Percentiles rank a stretch among this genome's conserved stretches.
phyloP scores from a whole-genome alignment of 2,329 filamentous ascomycete genomes.

The Ophiostoma montium region DNA sequence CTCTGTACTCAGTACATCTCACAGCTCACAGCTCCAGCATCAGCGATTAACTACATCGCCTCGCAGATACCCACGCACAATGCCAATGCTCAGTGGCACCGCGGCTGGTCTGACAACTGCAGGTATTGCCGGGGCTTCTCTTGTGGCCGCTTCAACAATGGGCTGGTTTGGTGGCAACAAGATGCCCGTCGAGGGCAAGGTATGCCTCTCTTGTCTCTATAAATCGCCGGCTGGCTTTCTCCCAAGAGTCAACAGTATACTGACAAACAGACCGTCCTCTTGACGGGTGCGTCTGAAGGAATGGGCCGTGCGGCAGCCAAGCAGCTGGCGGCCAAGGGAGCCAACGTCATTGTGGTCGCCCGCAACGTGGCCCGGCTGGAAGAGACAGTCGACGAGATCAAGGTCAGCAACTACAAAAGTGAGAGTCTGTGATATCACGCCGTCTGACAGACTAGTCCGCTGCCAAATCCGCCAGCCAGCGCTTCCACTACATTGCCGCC shows the following conservation, averaged over 20 bases:
- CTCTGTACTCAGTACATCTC: neutral
- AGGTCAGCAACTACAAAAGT: conserved; percentile 26
- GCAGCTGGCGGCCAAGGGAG: conserved; percentile 67
- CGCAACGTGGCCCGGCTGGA: conserved; percentile 64
- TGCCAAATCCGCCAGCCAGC: conserved; percentile 56
- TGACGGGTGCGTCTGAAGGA: conserved; percentile 87
- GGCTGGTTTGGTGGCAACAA: conserved; percentile 60
- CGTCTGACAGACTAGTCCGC: conserved; percentile 31
- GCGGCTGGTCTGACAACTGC: conserved; percentile 17
- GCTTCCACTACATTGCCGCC: conserved; percentile 70
- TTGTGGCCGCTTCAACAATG: conserved; percentile 37
- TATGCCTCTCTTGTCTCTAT: too few relatives aligned
- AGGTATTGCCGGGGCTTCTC: conserved; percentile 18
- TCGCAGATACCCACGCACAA: neutral
- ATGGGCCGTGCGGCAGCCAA: conserved; percentile 68
- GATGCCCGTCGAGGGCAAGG: conserved; percentile 75
- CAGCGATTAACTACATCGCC: too few relatives aligned
- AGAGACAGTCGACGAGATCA: conserved; percentile 49
- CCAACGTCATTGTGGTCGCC: conserved; percentile 74
- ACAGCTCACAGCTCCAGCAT: neutral
- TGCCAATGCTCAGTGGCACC: conserved; percentile 12
- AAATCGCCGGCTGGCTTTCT: too few relatives aligned
- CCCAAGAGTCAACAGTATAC: too few relatives aligned
- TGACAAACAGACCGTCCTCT: conserved; percentile 58
- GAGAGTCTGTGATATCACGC: neutral